Percentiles rank a stretch among this genome's conserved stretches.
These are phyloP conservation scores for Phialocephala sp. DNA, from an alignment of 2,329 filamentous ascomycete genomes.

Conservation along the genomic window DNA sequence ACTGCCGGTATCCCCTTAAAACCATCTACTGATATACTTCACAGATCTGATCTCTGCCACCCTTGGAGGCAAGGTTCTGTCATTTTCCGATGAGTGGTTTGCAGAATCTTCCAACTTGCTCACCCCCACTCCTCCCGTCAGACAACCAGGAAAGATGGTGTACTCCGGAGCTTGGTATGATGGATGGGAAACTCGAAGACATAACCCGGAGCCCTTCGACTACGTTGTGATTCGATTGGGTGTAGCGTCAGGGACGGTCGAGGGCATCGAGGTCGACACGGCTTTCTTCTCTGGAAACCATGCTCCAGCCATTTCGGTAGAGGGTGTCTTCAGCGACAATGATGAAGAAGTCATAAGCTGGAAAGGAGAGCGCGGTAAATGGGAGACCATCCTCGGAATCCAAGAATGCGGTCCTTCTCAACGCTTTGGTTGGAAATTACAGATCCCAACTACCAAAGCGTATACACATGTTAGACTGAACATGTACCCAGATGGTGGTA, in stretches of 20 bases:
- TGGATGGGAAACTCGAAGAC: slow-evolving; percentile 71
- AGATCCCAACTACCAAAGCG: slow-evolving; percentile 62
- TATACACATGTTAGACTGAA: slow-evolving; percentile 82
- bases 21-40: slow-evolving; percentile 21
- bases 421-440: slow-evolving; percentile 75
- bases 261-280: slow-evolving; percentile 80
- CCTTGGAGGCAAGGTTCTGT: slow-evolving; percentile 67
- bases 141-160: slow-evolving; percentile 70
- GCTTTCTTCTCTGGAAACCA: slow-evolving; percentile 84
- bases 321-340: slow-evolving; percentile 71
- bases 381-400: slow-evolving; percentile 73
- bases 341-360: slow-evolving; percentile 70
- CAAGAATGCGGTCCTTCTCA: slow-evolving; percentile 77
- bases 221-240: slow-evolving; percentile 71
- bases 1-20: neutral
- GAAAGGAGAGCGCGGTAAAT: slow-evolving; percentile 63
- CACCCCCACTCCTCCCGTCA: slow-evolving; percentile 67
- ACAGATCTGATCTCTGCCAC: slow-evolving; percentile 65
- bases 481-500: slow-evolving; percentile 87
- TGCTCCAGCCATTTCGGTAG: slow-evolving; percentile 78
- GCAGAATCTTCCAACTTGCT: slow-evolving; percentile 68
- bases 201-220: slow-evolving; percentile 69
- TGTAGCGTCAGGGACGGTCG: slow-evolving; percentile 72
- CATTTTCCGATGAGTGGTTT: slow-evolving; percentile 72
- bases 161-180: slow-evolving; percentile 74